Base-by-base conservation (phyloP, 331 rosid genomes). In the Malus hybrid region DNA sequence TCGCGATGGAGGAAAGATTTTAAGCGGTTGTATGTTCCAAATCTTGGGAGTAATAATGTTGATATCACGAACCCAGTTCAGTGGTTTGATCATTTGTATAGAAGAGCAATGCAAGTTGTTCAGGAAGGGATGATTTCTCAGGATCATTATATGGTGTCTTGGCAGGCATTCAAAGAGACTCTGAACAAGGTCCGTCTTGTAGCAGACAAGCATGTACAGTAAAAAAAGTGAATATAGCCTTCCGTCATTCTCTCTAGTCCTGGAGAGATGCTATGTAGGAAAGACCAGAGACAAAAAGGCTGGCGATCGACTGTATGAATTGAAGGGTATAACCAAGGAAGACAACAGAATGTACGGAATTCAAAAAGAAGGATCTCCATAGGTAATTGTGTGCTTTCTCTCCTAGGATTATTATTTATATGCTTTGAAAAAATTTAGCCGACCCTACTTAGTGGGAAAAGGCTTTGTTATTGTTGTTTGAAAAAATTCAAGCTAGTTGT, bases 1-100 rank as follows among this genome's bases (percentile, higher is more conserved):
- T 71, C 91, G 15, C 86, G 97, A 60, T 92, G 99, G 99, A 94
- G 96, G 89, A 94, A 87, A 88, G 99, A 92, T 83, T 85, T 83
- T 72, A 88, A 81, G 84, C 91, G 96, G 20, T 72, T 92, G 68
- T 92, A 92, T 80, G 93, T 84, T 61, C 92, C 96, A 44, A 86
- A 87, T 67, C 83, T 90, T 68, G 83, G 90, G 74, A 82, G 85
- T 27, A 83, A 92, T 74, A 84, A 77, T 76, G 87, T 90, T 29
- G 99, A 94, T 89, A 81, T 86, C 71, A 81, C 86, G 76, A 92
- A 94, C 83, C 93, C 96, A n/a, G 91, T 92, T 86, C 97, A 92
- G 89, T 85, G 93, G 92, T 92, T 82, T 72, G 99, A 94, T 85
- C 96, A 94, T 87, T 86, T 94, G 89, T 87, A 90, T 86, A 90